Percentiles rank a stretch among this genome's conserved stretches.
These are phyloP conservation scores for Botrytis fabae DNA, from an alignment of 2,329 filamentous ascomycete species.

Conservation along the genomic window DNA sequence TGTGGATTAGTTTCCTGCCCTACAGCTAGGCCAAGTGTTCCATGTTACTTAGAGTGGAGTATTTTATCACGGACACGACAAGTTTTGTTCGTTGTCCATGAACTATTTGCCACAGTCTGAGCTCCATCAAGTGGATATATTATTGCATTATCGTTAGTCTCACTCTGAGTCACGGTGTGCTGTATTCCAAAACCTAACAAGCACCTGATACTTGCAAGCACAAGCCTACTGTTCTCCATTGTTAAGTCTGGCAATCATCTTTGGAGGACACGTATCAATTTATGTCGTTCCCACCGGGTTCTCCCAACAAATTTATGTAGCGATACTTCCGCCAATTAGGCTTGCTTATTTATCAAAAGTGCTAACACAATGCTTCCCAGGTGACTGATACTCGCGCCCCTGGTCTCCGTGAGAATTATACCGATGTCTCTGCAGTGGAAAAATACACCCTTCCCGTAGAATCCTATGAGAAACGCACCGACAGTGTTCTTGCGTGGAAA, in stretches of 20 bases:
- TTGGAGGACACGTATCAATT: slow-evolving; percentile 19
- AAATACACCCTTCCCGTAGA: slow-evolving; percentile 88
- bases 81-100: slow-evolving; percentile 22
- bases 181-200: slow-evolving; percentile 5
- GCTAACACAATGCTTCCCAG: slow-evolving; percentile 47
- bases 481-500: slow-evolving; percentile 95
- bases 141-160: slow-evolving; percentile 17
- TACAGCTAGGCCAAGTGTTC: slow-evolving; percentile 15
- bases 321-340: not conserved
- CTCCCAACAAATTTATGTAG: not conserved
- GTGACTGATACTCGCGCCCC: slow-evolving; percentile 78
- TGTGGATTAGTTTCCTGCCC: slow-evolving; percentile 13
- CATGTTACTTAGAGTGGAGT: slow-evolving; percentile 13
- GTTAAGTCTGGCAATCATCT: not conserved
- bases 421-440: slow-evolving; percentile 75
- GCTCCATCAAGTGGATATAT: slow-evolving; percentile 15
- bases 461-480: slow-evolving; percentile 81
- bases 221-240: slow-evolving; percentile 20
- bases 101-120: slow-evolving; percentile 12
- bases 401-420: slow-evolving; percentile 74
- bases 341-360: slow-evolving; percentile 1
- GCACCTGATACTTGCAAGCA: slow-evolving; percentile 15
- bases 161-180: slow-evolving; percentile 17
- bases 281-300: slow-evolving; percentile 2
- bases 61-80: slow-evolving; percentile 8